phyloP scores from a whole-genome alignment of 2,329 filamentous ascomycete genomes.

The Aspergillus sojae region DNA sequence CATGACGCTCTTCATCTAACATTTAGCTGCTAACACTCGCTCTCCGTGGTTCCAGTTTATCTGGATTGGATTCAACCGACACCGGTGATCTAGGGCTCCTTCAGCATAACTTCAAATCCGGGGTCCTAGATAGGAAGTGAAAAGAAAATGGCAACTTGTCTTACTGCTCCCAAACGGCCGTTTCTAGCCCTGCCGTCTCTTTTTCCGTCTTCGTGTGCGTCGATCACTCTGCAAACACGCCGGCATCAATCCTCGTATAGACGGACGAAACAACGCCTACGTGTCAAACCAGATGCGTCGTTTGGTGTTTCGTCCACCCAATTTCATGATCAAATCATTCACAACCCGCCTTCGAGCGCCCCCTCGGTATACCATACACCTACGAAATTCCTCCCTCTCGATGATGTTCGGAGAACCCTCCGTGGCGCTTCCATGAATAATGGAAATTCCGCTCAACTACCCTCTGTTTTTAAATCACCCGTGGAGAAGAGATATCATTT shows the following conservation, averaged over 20 bases:
- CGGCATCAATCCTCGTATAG: conserved; percentile 55
- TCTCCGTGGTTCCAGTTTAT: not conserved
- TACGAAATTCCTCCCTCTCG: conserved; percentile 63
- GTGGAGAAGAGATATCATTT: conserved; percentile 66
- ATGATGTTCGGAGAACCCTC: conserved; percentile 57
- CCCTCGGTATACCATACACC: conserved; percentile 68
- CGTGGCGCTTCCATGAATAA: conserved; percentile 36
- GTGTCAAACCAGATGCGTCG: conserved; percentile 56
- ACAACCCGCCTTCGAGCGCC: conserved; percentile 67
- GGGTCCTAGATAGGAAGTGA: not conserved
- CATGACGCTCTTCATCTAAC: not conserved
- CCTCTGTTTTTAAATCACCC: conserved; percentile 53
- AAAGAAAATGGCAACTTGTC: conserved; percentile 32
- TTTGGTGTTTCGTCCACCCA: conserved; percentile 45
- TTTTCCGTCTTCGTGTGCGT: conserved; percentile 40
- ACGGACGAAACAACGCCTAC: conserved; percentile 53
- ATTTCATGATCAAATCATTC: conserved; percentile 59
- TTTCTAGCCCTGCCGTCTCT: conserved; percentile 42
- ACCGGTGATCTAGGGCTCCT: not conserved
- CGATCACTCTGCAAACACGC: conserved; percentile 34
- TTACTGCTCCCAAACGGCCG: conserved; percentile 36
- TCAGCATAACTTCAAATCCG: not conserved
- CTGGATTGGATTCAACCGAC: not conserved
- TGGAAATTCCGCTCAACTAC: conserved; percentile 38
- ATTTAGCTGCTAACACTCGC: not conserved